Percentiles rank a stretch among this genome's conserved stretches.
phyloP scores from a whole-genome alignment of 2,329 filamentous ascomycete species.

The Trichophyton equinum region DNA sequence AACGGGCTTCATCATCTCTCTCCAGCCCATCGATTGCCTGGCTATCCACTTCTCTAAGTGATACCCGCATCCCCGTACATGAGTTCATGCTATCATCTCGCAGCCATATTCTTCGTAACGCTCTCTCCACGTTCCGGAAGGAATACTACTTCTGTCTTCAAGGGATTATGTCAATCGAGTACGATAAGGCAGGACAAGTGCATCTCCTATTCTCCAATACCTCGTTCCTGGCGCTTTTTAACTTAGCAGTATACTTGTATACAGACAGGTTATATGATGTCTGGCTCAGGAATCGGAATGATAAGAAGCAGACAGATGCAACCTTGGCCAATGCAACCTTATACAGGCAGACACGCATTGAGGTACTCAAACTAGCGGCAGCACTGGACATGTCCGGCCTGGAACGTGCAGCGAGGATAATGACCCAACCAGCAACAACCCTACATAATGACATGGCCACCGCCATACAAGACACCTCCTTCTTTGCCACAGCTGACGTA shows the following conservation, averaged over 20 bases:
- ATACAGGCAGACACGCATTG: conserved; percentile 66
- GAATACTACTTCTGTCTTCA: conserved; percentile 44
- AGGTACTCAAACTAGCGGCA: conserved; percentile 76
- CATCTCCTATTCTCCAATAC: conserved; percentile 55
- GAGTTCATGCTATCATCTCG: conserved; percentile 66
- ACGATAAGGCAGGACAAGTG: conserved; percentile 39
- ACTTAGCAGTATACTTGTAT: conserved; percentile 69
- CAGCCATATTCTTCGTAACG: conserved; percentile 54
- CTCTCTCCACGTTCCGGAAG: conserved; percentile 46
- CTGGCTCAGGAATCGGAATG: conserved; percentile 66
- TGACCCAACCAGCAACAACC: conserved; percentile 51
- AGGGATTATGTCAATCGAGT: conserved; percentile 49
- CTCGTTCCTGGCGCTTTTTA: conserved; percentile 67
- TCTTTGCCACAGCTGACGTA: conserved; percentile 69
- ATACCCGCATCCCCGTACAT: conserved; percentile 66
- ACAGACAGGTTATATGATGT: conserved; percentile 68
- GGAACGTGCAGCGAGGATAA: conserved; percentile 64
- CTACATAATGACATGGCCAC: conserved; percentile 57
- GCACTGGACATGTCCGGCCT: conserved; percentile 57
- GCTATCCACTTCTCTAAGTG: conserved; percentile 47
- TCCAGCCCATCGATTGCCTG: conserved; percentile 26
- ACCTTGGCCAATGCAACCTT: conserved; percentile 52
- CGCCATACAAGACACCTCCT: conserved; percentile 53
- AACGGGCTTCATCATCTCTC: conserved; percentile 19
- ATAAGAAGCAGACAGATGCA: conserved; percentile 44